Evolutionary conservation across 108 stramenopile species (phyloP).

Genomic region (Fragilariopsis cylindrus): DNA sequence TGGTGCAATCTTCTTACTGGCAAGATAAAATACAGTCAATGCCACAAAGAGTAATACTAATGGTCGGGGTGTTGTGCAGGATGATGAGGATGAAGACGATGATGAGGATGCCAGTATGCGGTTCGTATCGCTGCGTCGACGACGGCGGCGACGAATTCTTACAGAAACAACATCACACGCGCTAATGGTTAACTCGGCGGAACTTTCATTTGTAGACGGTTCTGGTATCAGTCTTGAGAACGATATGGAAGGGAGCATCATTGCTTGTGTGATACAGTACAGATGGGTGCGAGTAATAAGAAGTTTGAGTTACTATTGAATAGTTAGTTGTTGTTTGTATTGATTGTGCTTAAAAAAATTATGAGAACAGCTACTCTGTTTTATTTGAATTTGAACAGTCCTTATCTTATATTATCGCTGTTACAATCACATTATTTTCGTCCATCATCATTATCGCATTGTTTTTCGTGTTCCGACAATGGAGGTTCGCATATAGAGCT

Average conservation of each 20-base stretch:
- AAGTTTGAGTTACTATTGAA: background rate
- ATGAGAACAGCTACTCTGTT: no score
- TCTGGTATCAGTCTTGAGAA: background rate
- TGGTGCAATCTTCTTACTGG: constrained; percentile 11
- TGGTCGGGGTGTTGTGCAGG: background rate
- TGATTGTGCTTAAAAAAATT: no score
- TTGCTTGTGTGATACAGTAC: background rate
- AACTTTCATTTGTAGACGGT: background rate
- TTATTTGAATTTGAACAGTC: no score
- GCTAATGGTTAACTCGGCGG: background rate
- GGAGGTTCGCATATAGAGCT: no score
- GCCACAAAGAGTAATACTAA: constrained; percentile 6
- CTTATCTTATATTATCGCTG: no score
- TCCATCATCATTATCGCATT: no score
- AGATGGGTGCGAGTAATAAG: background rate
- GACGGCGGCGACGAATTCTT: constrained; percentile 1
- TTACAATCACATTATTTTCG: no score
- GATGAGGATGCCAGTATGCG: no score
- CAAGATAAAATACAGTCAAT: background rate
- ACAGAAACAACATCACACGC: constrained; percentile 7
- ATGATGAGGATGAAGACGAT: background rate
- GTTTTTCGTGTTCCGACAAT: no score
- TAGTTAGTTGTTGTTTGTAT: no score
- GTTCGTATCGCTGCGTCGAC: background rate
- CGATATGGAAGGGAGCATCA: background rate